These are phyloP conservation scores for Sungouiozyma ichnusensis DNA, from an alignment of 805 yeast species.

Conservation along the genomic window DNA sequence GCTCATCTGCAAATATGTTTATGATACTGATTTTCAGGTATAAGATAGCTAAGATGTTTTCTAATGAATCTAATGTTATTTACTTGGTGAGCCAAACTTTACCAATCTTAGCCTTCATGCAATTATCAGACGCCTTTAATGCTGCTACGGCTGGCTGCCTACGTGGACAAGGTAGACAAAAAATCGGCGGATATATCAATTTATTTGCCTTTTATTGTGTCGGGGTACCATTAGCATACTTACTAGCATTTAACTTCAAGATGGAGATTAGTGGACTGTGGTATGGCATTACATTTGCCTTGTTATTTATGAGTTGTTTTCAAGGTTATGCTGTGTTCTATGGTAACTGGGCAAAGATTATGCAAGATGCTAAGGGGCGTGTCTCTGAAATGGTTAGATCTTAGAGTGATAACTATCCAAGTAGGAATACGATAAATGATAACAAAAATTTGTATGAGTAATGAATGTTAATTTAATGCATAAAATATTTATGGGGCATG, in stretches of 20 bases:
- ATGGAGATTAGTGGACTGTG: constrained; percentile 52
- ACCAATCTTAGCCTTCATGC: constrained; percentile 59
- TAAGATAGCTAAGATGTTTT: constrained; percentile 43
- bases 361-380: constrained; percentile 21
- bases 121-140: constrained; percentile 56
- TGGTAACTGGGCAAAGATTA: constrained; percentile 23
- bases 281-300: constrained; percentile 37
- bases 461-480: neutral
- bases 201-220: constrained; percentile 34
- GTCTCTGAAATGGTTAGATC: constrained; percentile 13
- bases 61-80: constrained; percentile 50
- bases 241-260: constrained; percentile 40
- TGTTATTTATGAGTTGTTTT: constrained; percentile 26
- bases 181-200: constrained; percentile 30
- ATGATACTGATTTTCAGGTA: constrained; percentile 35
- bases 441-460: neutral
- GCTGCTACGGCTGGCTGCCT: constrained; percentile 68
- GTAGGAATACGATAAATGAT: neutral
- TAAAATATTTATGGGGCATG: neutral
- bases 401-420: constrained; percentile 1
- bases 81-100: constrained; percentile 39
- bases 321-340: constrained; percentile 29
- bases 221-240: constrained; percentile 52
- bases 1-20: constrained; percentile 36
- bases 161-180: constrained; percentile 61